These are phyloP conservation scores for Massarina eburnea DNA, from an alignment of 2,329 filamentous ascomycete genomes.

Conservation along the genomic window DNA sequence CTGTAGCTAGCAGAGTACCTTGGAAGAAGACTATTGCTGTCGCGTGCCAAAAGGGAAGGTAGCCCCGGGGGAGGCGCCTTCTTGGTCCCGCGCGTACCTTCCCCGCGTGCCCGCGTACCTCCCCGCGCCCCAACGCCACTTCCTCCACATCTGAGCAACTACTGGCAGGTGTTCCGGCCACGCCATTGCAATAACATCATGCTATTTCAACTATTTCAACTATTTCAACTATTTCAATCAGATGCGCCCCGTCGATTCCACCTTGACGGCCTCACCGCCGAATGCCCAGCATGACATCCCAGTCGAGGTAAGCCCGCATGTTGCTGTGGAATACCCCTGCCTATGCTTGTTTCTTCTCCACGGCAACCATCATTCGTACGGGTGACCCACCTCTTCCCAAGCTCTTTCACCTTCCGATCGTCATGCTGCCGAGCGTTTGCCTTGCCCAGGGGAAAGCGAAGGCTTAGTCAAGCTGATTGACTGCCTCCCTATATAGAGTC, in stretches of 20 bases:
- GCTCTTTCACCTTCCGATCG: neutral
- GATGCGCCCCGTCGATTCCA: too few relatives aligned
- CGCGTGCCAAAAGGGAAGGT: conserved; percentile 8
- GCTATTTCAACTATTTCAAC: too few relatives aligned
- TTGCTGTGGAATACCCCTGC: too few relatives aligned
- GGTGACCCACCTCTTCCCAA: neutral
- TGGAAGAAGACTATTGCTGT: neutral
- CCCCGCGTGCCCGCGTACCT: too few relatives aligned
- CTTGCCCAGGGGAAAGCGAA: neutral
- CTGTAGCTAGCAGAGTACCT: neutral
- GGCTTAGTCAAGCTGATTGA: neutral
- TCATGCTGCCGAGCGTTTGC: neutral
- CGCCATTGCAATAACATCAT: too few relatives aligned
- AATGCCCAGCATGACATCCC: too few relatives aligned
- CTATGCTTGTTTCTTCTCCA: neutral
- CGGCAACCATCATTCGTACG: neutral
- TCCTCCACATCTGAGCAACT: too few relatives aligned
- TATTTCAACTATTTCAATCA: too few relatives aligned
- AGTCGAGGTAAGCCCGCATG: too few relatives aligned
- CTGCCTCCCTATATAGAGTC: neutral
- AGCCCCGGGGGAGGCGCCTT: neutral
- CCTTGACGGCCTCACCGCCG: too few relatives aligned
- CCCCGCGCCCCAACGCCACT: too few relatives aligned
- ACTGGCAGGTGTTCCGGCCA: too few relatives aligned
- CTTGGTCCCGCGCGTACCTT: neutral